A percentile compares a stretch with the other conserved stretches of the same genome.
phyloP scores from a whole-genome alignment of 2,329 filamentous ascomycete species.

The Chaetomium sp. region DNA sequence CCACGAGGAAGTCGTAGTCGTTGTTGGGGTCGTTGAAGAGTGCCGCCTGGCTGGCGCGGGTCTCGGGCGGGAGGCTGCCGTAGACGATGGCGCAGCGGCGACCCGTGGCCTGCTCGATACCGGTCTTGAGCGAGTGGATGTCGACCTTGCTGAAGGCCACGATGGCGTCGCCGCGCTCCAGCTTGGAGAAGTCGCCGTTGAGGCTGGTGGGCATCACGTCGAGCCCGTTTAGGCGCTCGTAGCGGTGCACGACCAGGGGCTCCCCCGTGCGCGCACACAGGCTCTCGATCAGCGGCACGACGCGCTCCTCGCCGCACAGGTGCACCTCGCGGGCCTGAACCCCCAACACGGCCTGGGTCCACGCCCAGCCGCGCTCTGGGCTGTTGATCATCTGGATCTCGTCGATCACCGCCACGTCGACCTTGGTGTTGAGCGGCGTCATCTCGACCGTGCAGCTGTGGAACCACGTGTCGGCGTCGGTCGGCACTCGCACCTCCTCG shows the following conservation, averaged over 20 bases:
- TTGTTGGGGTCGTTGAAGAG: conserved; percentile 94
- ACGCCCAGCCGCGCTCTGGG: conserved; percentile 76
- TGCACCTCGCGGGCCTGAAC: conserved; percentile 84
- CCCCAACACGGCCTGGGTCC: conserved; percentile 86
- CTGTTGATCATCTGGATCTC: conserved; percentile 97
- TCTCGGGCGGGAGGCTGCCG: conserved; percentile 85
- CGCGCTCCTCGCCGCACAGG: conserved; percentile 83
- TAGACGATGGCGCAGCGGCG: conserved; percentile 88
- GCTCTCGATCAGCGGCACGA: conserved; percentile 69
- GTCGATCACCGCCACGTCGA: conserved; percentile 92
- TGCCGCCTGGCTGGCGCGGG: conserved; percentile 80
- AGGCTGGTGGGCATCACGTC: conserved; percentile 59
- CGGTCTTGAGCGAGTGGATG: conserved; percentile 72
- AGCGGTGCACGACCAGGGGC: conserved; percentile 71
- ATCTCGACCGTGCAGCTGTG: conserved; percentile 94
- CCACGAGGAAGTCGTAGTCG: conserved; percentile 90
- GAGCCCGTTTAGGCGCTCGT: conserved; percentile 76
- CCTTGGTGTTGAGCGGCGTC: conserved; percentile 46
- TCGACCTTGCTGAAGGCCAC: conserved; percentile 78
- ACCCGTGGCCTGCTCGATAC: conserved; percentile 70
- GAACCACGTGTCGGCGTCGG: conserved; percentile 52
- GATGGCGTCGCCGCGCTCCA: conserved; percentile 85
- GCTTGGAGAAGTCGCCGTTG: conserved; percentile 52
- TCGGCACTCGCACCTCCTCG: conserved; percentile 72
- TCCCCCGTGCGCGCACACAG: conserved; percentile 77